Evolutionary conservation across 257 asterid species (phyloP), one percentile per base, ranked within the genome.

Genomic region (Scutellaria minor): DNA sequence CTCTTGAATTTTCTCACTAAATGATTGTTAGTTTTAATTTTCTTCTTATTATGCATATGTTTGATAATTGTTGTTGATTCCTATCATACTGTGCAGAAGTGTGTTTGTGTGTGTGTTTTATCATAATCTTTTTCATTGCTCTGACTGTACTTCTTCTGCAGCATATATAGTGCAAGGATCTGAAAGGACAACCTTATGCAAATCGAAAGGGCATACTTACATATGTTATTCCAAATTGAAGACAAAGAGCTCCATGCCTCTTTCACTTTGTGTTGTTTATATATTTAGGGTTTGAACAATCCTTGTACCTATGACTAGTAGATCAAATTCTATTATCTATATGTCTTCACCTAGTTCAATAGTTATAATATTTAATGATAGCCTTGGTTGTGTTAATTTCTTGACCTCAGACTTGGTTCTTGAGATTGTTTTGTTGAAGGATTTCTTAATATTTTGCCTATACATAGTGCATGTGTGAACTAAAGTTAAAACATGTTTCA

Each of bases 401-500:
- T 24, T 31, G 37, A 31, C 37, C 37, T 31, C 37, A 31, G 0
- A 31, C 37, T 22, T 40, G 50, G 10, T 44, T 14, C 9, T 22
- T 70, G 31, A 44, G 53, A 1, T 37, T 68, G 20, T 14, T 47
- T 9, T 31, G 4, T 42, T 54, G 11, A 53, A 9, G 8, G 44
- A 4, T 35, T 14, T 6, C 14, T 18, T 51, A 22, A 4, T 35
- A 10, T 63, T 45, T 31, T 74, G 7, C 12, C 55, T 45, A 7
- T 18, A 24, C 46, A 7, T 18, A 24, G 13, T 61, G 5, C 4
- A 31, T 31, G 4, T 31, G 47, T 64, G 71, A 4, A n/a, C 15
- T 48, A 60, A 50, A 75, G 58, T 50, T 51, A 12, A 18, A 24
- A 59, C 46, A 56, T 71, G 77, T 65, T 58, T 57, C 50, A 58